Base-by-base conservation (phyloP, 495 filamentous ascomycete species). In the Podospora pseudoanserina region DNA sequence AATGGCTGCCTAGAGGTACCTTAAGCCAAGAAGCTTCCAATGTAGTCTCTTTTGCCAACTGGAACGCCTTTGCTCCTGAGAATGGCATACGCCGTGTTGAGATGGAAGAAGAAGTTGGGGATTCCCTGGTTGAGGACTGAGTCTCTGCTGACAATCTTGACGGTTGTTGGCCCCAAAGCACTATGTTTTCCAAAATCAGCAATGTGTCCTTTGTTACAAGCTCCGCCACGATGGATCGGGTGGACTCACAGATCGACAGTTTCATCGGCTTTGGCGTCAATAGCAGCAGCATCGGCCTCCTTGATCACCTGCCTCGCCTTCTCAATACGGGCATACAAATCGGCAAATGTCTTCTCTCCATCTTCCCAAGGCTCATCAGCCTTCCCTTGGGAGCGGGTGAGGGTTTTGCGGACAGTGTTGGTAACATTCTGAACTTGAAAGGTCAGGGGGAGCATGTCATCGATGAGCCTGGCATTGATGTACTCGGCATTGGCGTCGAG, bases 41-140 rank as follows among this genome's bases (percentile, higher is more conserved):
- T 32, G 65, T 77, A 89, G 74, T 88, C 83, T 32, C 26, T 27
- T 79, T 89, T 89, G 5, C 84, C 84, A 18, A 90, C 16, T 0
- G 80, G 78, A 54, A 87, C 83, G 2, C 87, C 87, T 69, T 85
- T 80, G 56, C 73, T 75, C 23, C 86, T 74, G 64, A 90, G 73
- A 64, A 90, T 83, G 9, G 64, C 75, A 74, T 90, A 89, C 56
- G 85, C 77, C 6, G 77, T 86, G n/a, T 70, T 76, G 39, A 86
- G 49, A 74, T 89, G 87, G 76, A 90, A 89, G 67, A 78, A 84
- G 68, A 88, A 78, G 67, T 89, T 87, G 39, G 87, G 84, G 15
- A 86, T 20, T 5, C 75, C 72, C 68, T 78, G 84, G 4, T 71
- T 67, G 27, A 72, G 60, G 18, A 82, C 68, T 67, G 82, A 70